These are phyloP conservation scores for Phlebiopsis flavidoalba DNA, from an alignment of 768 basidiomycete species.

Conservation along the genomic window DNA sequence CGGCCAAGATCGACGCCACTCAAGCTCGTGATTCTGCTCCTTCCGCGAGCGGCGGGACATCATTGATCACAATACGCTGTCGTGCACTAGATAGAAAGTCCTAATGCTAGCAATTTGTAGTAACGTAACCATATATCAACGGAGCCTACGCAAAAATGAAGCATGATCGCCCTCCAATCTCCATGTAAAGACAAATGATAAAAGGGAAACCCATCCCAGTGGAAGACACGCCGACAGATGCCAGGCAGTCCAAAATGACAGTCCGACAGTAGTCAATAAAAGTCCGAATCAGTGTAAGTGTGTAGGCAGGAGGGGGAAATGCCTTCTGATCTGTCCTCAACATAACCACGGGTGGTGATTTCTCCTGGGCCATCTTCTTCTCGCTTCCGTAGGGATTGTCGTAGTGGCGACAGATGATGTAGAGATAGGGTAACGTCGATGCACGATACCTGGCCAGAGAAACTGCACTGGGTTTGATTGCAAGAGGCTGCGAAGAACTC, in stretches of 20 bases:
- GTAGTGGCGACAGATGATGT: conserved; percentile 3
- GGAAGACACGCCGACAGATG: background rate
- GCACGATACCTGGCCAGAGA: background rate
- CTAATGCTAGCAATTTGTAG: background rate
- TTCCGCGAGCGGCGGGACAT: background rate
- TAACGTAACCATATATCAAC: background rate
- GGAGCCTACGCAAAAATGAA: background rate
- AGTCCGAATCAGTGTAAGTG: background rate
- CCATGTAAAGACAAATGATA: background rate
- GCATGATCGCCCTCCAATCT: background rate
- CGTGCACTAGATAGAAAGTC: background rate
- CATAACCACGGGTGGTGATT: conserved; percentile 5
- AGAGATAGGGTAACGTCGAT: background rate
- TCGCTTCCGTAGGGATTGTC: conserved; percentile 4
- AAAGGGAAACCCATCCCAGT: background rate
- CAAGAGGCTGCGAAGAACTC: conserved; percentile 38
- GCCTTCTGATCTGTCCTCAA: conserved; percentile 9
- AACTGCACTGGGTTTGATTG: conserved; percentile 8
- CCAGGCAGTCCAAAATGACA: background rate
- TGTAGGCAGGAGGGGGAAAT: conserved; percentile 10
- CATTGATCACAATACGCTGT: background rate
- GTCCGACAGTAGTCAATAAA: background rate
- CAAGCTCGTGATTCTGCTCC: background rate
- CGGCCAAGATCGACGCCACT: background rate
- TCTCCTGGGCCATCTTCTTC: conserved; percentile 2